These are phyloP conservation scores for Populus ilicifolia DNA, from an alignment of 345 rosid genomes.

Conservation along the genomic window DNA sequence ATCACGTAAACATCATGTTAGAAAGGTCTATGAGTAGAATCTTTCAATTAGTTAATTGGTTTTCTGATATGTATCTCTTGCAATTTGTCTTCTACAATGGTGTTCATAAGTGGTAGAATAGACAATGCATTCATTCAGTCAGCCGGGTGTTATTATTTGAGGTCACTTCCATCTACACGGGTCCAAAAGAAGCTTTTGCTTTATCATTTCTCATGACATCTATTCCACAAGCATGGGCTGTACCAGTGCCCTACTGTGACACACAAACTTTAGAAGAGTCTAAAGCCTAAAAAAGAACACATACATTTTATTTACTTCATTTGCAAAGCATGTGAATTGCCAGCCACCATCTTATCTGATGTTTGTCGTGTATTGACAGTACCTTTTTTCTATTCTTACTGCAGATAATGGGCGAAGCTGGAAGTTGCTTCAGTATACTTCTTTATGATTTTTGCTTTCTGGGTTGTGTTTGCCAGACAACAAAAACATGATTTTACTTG, in stretches of 20 bases:
- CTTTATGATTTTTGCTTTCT: too few relatives aligned
- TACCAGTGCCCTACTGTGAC: background rate
- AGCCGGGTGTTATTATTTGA: background rate
- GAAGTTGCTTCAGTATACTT: background rate
- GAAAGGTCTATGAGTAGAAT: background rate
- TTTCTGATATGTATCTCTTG: background rate
- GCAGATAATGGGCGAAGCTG: background rate
- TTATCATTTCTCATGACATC: background rate
- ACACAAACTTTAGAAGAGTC: background rate
- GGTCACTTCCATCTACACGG: background rate
- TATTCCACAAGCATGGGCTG: background rate
- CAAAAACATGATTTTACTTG: too few relatives aligned
- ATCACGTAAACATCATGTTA: background rate
- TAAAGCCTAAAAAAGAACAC: background rate
- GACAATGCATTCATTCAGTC: background rate
- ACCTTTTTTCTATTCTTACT: background rate
- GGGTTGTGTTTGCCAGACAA: too few relatives aligned
- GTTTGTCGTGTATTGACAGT: background rate
- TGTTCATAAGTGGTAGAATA: background rate
- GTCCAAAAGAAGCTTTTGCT: background rate
- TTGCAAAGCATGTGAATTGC: background rate
- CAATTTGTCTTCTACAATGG: background rate
- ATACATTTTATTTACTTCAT: background rate
- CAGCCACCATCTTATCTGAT: background rate
- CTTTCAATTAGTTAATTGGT: background rate